Evolutionary conservation across 352 stramenopile species (phyloP), one percentile per base, ranked within the genome.

Genomic region (Phytophthora constricta): DNA sequence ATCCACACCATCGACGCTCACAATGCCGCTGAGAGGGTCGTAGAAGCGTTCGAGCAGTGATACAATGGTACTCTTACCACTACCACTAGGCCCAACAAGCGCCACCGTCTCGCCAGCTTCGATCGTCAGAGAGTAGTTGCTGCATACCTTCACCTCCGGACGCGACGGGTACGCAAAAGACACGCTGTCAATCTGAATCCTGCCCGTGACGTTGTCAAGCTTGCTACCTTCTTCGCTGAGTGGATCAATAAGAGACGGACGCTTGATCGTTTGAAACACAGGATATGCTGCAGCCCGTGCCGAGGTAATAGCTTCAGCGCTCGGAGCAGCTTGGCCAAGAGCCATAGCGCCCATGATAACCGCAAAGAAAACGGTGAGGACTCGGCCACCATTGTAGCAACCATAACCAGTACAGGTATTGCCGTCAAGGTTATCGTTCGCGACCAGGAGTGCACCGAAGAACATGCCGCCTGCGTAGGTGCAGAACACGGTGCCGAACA

Each of bases 1-100:
- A 51, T 93, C 95, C 8, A 97, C 62, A 17, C 78, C 76, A 41
- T 89, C 80, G 23, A 85, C 64, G 26, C 51, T 74, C 8, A 89
- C 79, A 2, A 54, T 56, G 1, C 76, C 80, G 14, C 52, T 58
- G 0, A 80, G 61, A 5, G 97, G 83, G 65, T 98, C 93, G 70
- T 98, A 98, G 60, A 99, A 98, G 19, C 95, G 82, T 66, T 98
- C 97, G 2, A 99, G 76, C 1, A 98, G 79, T 20, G 92, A 87
- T 20, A 89, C 86, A 49, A 98, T 87, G 19, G 95, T 98, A 20
- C 91, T 97, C 66, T 98, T 98, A 55, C 95, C 45, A 81, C 72
- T 80, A 10, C 68, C 72, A 52, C 72, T 80, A 7, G 72, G 72
- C 16, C 72, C 94, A 31, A 88, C 82, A 39, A 91, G 71, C 8